Conservation (phyloP, 108 stramenopile species). For the Cyclotella sp. region DNA sequence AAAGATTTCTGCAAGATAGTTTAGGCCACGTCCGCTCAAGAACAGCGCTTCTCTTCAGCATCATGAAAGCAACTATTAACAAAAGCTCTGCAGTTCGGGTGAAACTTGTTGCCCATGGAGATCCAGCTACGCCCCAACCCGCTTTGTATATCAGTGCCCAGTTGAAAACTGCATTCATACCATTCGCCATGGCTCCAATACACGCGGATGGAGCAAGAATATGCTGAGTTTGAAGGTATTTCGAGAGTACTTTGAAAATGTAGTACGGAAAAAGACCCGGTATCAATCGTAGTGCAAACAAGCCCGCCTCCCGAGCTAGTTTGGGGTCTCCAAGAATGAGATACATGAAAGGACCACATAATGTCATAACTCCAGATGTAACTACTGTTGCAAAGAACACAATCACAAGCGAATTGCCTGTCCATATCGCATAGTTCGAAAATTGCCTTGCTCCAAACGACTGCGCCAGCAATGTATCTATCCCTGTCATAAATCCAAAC, state of each 20-base stretch:
- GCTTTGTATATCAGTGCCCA: constrained; percentile 46
- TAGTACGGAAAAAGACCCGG: constrained; percentile 53
- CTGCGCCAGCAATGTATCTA: constrained; percentile 53
- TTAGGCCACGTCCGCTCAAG: constrained; percentile 35
- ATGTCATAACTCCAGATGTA: constrained; percentile 22
- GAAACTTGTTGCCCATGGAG: constrained; percentile 56
- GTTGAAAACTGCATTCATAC: constrained; percentile 43
- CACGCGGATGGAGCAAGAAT: constrained; percentile 39
- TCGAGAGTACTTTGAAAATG: constrained; percentile 44
- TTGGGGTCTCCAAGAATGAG: constrained; percentile 34
- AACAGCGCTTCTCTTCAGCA: constrained; percentile 1
- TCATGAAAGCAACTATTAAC: constrained; percentile 31
- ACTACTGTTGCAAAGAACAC: constrained; percentile 29
- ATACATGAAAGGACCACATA: constrained; percentile 44
- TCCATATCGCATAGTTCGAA: constrained; percentile 37
- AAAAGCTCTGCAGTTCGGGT: constrained; percentile 41
- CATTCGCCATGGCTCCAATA: constrained; percentile 49
- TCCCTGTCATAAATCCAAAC: constrained; percentile 47
- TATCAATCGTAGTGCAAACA: constrained; percentile 43
- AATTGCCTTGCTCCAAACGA: constrained; percentile 40
- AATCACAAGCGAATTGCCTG: constrained; percentile 40
- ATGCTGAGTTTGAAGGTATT: constrained; percentile 53
- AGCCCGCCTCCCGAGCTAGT: constrained; percentile 31
- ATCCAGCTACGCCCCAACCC: constrained; percentile 40
- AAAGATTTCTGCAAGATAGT: constrained; percentile 19